These are phyloP conservation scores for Phylloporus sp. DNA, from an alignment of 768 basidiomycete species.

Conservation along the genomic window DNA sequence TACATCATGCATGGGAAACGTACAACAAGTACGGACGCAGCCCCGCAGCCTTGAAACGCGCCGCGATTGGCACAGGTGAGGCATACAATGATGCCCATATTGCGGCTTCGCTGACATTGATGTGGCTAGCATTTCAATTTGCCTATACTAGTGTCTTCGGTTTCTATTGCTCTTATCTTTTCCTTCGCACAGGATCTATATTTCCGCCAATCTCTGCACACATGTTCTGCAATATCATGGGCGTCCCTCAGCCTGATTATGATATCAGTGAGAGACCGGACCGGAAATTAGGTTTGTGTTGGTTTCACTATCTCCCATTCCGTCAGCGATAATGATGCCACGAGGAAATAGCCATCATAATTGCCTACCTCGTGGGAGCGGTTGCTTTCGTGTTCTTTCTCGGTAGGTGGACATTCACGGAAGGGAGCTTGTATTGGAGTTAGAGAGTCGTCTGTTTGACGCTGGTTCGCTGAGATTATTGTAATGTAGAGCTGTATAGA, in stretches of 20 bases:
- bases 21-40: conserved; percentile 74
- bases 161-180: conserved; percentile 79
- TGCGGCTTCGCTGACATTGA: conserved; percentile 13
- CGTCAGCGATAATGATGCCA: conserved; percentile 8
- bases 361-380: conserved; percentile 57
- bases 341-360: conserved; percentile 43
- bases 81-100: neutral
- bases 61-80: conserved; percentile 54
- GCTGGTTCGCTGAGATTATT: conserved; percentile 8
- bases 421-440: conserved; percentile 41
- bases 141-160: conserved; percentile 92
- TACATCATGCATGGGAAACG: conserved; percentile 87
- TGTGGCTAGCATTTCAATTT: conserved; percentile 71
- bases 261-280: conserved; percentile 54
- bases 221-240: conserved; percentile 93
- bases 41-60: conserved; percentile 54
- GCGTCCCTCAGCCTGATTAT: conserved; percentile 61
- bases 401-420: conserved; percentile 43
- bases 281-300: conserved; percentile 51
- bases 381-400: conserved; percentile 52
- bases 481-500: neutral
- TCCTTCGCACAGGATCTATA: conserved; percentile 80
- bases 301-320: conserved; percentile 25
- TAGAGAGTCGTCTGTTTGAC: conserved; percentile 7
- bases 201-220: conserved; percentile 76